phyloP scores from a whole-genome alignment of 1,139 yeast species.

The Arxiozyma bovina region DNA sequence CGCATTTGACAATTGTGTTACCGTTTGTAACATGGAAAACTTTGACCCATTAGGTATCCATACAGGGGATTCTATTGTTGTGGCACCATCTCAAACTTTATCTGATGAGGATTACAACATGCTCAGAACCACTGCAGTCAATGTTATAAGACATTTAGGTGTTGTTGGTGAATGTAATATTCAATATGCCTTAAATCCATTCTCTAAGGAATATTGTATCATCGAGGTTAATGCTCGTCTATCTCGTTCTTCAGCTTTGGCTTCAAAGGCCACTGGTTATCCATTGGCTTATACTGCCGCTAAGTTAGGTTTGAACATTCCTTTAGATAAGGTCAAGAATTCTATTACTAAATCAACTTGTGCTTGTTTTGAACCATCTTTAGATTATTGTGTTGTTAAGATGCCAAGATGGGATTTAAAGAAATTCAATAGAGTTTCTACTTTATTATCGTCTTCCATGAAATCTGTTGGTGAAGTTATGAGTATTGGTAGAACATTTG shows the following conservation, averaged over 20 bases:
- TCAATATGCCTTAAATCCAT: constrained; percentile 93
- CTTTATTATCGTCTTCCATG: constrained; percentile 87
- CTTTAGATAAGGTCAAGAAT: constrained; percentile 85
- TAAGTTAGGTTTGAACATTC: constrained; percentile 86
- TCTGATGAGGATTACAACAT: constrained; percentile 96
- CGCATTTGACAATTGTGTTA: constrained; percentile 93
- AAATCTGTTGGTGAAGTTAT: constrained; percentile 98
- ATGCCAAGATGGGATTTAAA: constrained; percentile 99
- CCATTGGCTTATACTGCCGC: constrained; percentile 99
- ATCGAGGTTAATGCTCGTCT: constrained; percentile 97
- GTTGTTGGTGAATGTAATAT: constrained; percentile 99
- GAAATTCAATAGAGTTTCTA: constrained; percentile 89
- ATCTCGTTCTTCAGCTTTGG: constrained; percentile 95
- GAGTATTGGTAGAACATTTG: constrained; percentile 96
- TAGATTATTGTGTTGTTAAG: constrained; percentile 95
- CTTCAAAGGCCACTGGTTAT: constrained; percentile 97
- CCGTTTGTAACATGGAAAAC: constrained; percentile 99
- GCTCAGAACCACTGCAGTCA: constrained; percentile 96
- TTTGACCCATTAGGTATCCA: constrained; percentile 98
- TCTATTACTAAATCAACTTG: constrained; percentile 91
- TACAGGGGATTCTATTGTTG: constrained; percentile 98
- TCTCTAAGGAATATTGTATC: constrained; percentile 89
- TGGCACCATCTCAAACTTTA: constrained; percentile 96
- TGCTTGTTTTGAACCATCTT: constrained; percentile 96
- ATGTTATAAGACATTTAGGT: constrained; percentile 94